phyloP scores from a whole-genome alignment of 2,329 filamentous ascomycete species.

The Aureobasidium sp. region DNA sequence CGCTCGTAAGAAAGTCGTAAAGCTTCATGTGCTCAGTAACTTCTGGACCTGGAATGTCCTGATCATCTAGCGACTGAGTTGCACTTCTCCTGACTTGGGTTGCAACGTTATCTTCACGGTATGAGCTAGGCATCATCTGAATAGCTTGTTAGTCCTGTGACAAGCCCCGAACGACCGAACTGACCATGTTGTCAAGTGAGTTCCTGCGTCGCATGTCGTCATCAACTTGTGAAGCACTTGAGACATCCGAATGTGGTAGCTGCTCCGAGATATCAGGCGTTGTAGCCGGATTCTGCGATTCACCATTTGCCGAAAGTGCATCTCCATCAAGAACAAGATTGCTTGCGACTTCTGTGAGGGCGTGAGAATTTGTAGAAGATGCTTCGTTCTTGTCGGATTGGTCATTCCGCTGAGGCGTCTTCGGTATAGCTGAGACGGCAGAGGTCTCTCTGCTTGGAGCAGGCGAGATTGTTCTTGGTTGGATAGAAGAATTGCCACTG shows the following conservation, averaged over 20 bases:
- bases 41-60: neutral
- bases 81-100: neutral
- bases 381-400: neutral
- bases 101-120: neutral
- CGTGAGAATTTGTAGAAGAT: neutral
- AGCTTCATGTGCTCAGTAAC: neutral
- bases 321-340: too few species aligned
- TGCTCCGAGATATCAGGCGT: neutral
- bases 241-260: neutral
- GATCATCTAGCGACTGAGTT: neutral
- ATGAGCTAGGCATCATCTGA: neutral
- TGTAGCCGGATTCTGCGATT: neutral
- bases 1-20: neutral
- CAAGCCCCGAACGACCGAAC: neutral
- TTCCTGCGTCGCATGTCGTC: neutral
- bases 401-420: neutral
- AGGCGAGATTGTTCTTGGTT: neutral
- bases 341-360: neutral
- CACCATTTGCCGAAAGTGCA: neutral
- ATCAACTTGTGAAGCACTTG: neutral
- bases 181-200: slow-evolving; percentile 7
- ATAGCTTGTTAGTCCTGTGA: neutral
- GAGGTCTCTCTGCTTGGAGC: neutral
- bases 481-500: neutral
- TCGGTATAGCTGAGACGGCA: neutral